Conservation (phyloP, 441 rosid genomes). For the Aleurites moluccanus region DNA sequence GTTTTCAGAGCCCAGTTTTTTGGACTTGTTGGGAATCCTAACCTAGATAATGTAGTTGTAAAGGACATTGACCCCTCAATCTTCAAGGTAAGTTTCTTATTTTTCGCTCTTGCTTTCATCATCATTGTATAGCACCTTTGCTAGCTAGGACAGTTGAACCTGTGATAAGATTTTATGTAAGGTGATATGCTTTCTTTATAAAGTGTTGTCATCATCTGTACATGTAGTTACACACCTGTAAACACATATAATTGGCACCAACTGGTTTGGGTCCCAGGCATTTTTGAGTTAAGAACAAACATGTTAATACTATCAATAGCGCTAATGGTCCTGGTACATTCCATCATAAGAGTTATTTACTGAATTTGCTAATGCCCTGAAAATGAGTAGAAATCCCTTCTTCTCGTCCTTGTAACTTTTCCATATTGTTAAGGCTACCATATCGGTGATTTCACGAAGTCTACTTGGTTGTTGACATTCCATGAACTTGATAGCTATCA, state of each 20-base stretch:
- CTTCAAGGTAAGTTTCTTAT: conserved; percentile 61
- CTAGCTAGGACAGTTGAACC: neutral
- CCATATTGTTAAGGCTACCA: neutral
- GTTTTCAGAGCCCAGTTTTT: conserved; percentile 80
- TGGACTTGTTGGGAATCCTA: conserved; percentile 74
- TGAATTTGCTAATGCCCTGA: neutral
- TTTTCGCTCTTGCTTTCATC: neutral
- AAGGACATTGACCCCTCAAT: conserved; percentile 75
- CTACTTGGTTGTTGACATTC: neutral
- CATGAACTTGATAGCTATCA: neutral
- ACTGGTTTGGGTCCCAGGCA: neutral
- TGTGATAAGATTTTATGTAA: neutral
- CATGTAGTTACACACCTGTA: neutral
- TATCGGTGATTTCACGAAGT: neutral
- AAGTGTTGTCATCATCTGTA: neutral
- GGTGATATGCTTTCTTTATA: neutral
- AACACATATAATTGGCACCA: neutral
- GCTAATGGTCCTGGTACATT: neutral
- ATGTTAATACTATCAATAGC: neutral
- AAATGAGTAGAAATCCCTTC: neutral
- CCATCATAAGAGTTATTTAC: neutral
- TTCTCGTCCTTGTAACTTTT: neutral
- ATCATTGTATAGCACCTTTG: conserved; percentile 4
- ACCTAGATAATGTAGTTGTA: conserved; percentile 51
- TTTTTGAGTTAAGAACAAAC: neutral